Conservation (phyloP, 805 yeast species). For the Lachancea mirantina region DNA sequence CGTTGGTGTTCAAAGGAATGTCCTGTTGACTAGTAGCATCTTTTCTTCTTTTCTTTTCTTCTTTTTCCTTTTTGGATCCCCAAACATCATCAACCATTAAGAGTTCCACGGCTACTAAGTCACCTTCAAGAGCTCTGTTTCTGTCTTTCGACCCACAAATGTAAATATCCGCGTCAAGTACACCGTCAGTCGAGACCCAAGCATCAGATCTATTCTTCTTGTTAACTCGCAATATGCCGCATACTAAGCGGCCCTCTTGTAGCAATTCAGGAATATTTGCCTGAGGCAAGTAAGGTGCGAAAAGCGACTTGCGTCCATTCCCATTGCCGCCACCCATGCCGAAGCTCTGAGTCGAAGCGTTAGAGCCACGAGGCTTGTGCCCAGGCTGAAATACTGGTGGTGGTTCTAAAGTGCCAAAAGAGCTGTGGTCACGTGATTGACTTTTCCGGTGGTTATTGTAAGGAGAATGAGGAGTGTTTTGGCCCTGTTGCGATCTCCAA, state of each 20-base stretch:
- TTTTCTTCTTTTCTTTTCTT: constrained; percentile 90
- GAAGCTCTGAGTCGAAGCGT: constrained; percentile 51
- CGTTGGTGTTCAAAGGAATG: constrained; percentile 38
- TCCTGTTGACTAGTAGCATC: constrained; percentile 41
- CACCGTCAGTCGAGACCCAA: constrained; percentile 94
- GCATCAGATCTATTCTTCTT: constrained; percentile 97
- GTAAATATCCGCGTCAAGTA: constrained; percentile 92
- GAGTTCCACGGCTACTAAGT: constrained; percentile 90
- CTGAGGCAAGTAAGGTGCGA: constrained; percentile 95
- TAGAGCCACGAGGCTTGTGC: constrained; percentile 69
- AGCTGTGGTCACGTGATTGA: constrained; percentile 22
- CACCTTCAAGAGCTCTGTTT: constrained; percentile 95
- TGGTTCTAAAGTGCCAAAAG: constrained; percentile 28
- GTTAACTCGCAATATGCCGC: constrained; percentile 89
- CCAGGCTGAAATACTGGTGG: constrained; percentile 59
- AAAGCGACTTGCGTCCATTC: constrained; percentile 65
- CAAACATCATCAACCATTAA: constrained; percentile 95
- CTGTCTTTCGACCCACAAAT: constrained; percentile 98
- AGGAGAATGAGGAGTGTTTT: constrained; percentile 18
- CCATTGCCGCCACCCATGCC: constrained; percentile 33
- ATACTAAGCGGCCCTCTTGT: constrained; percentile 82
- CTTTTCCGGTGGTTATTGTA: constrained; percentile 35
- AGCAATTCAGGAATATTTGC: constrained; percentile 83
- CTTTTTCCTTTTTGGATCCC: constrained; percentile 94
- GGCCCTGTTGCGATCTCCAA: constrained; percentile 56